Conservation (phyloP, 2,329 filamentous ascomycete genomes). For the Epichloe bromicola region DNA sequence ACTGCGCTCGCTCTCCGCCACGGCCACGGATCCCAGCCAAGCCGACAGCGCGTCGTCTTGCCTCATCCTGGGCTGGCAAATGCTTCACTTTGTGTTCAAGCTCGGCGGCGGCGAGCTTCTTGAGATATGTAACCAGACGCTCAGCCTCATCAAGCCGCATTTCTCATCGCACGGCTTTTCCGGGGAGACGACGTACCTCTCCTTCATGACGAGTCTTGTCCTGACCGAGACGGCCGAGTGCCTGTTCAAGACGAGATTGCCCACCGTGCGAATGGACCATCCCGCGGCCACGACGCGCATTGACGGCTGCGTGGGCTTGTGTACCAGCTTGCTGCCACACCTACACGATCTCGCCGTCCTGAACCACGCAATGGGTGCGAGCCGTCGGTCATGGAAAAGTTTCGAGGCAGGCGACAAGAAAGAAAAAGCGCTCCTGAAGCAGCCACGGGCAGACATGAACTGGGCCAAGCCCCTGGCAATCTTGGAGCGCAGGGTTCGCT, state of each 20-base stretch:
- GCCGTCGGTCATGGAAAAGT: background rate
- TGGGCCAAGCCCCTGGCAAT: constrained; percentile 1
- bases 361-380: constrained; percentile 9
- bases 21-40: background rate
- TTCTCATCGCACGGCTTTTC: constrained; percentile 3
- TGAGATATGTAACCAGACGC: constrained; percentile 10
- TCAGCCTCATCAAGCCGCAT: constrained; percentile 10
- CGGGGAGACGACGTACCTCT: background rate
- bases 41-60: constrained; percentile 8
- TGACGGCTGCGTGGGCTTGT: constrained; percentile 16
- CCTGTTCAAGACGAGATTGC: constrained; percentile 11
- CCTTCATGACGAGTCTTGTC: constrained; percentile 10
- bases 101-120: constrained; percentile 6
- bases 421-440: too few relatives aligned
- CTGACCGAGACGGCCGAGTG: constrained; percentile 14
- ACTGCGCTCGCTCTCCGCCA: constrained; percentile 8
- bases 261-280: constrained; percentile 11
- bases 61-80: constrained; percentile 9
- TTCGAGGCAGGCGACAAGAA: background rate
- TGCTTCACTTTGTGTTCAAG: constrained; percentile 11
- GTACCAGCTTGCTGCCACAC: constrained; percentile 12
- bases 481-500: constrained; percentile 7
- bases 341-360: constrained; percentile 15
- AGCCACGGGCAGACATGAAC: background rate
- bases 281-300: constrained; percentile 6